Base-by-base conservation (phyloP, 1,284 basidiomycete species). In the Irpex sp. region DNA sequence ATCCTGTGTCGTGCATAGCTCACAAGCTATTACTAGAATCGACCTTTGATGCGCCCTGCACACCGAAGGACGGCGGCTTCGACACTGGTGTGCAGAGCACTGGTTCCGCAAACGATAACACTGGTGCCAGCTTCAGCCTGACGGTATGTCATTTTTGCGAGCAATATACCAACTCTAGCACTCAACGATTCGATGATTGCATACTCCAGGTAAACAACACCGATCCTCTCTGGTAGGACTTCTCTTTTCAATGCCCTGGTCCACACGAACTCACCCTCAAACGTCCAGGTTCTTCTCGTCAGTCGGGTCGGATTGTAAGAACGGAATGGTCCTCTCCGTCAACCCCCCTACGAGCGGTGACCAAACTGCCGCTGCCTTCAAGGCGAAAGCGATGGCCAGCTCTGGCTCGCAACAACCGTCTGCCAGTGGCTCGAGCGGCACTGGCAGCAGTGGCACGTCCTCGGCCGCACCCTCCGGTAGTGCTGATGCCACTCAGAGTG, bases 41-140 rank as follows among this genome's bases (percentile, higher is more conserved):
- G 7, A 67, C 66, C 1, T 69, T 69, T 57, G 66, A 69, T 21
- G 57, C 55, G 26, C 68, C 66, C 13, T 69, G 66, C 59, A 60
- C 66, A 9, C 60, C 64, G 2, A 64, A 62, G 58, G 48, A 59
- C 4, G 66, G 66, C 15, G 67, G 67, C 19, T 68, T 68, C 40
- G 67, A 68, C 57, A 67, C 67, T n/a, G 67, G 67, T 11, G 58
- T 66, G 8, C 67, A 68, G 38, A 58, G 36, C 36, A 68, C 67
- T 7, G 66, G 66, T 8, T 67, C 65, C 11, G 61, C 40, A 5
- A 62, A 61, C 26, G 47, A 51, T 8, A 61, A 58, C 55, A 68
- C 67, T 2, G 66, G 66, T 7, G 31, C 51, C 38, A 67, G 37
- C 34, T 68, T 62, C 55, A 61, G 55, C 19, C 52, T 67, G 15